Evolutionary conservation across 306 rosid genomes (phyloP), one percentile per base, ranked within the genome.

Genomic region (Coriaria nepalensis): DNA sequence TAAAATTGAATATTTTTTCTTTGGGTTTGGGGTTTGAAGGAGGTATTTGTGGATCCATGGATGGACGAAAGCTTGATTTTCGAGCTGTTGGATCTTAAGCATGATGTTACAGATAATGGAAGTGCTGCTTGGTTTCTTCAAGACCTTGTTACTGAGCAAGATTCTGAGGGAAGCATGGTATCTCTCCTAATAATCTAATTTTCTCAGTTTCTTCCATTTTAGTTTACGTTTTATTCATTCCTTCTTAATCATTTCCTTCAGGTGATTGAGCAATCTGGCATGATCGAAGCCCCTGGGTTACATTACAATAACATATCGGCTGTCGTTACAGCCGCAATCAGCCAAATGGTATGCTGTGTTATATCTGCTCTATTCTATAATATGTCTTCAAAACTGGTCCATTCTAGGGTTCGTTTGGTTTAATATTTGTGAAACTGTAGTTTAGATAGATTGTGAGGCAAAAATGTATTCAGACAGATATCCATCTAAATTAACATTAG

Each of bases 121-220:
- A 81, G 93, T 64, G 93, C 97, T 51, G 62, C 60, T 8, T 88
- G 95, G 97, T 88, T 83, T 68, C 86, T 88, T 55, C 95, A 77
- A 65, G 95, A 83, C 75, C 97, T 81, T 61, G 93, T 93, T 40
- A 61, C 54, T 5, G 95, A 78, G 50, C 90, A 88, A 55, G 88
- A 81, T 20, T 90, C 95, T 6, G 83, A 78, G 49, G 90, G 80
- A 55, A 58, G 65, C 67, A 55, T 78, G 88, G 97, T 88, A 77
- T 56, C n/a, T 10, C 36, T 38, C 32, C 7, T 40, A 8, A 33
- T 33, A 37, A 9, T 35, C 7, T 13, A 6, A 7, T 42, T n/a
- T 13, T 38, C 35, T 33, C 6, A 33, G 34, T 15, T 45, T 52
- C 20, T 38, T 11, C 10, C n/a, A 41, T 47, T 20, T 9, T 6